phyloP scores from a whole-genome alignment of 2,329 filamentous ascomycete species.

The Penicillium sp. region DNA sequence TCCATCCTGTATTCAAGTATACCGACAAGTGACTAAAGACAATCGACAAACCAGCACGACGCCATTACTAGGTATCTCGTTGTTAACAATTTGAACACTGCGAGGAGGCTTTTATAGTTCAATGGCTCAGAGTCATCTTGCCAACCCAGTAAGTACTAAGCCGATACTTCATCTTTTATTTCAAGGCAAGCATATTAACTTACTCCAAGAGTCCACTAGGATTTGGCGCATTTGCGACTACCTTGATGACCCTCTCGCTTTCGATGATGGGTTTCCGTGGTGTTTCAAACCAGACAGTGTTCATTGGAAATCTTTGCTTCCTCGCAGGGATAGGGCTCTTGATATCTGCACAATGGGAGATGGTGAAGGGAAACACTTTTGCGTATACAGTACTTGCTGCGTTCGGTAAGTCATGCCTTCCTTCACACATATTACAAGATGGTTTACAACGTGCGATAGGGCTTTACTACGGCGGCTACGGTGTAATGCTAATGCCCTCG shows the following conservation, averaged over 20 bases:
- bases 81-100: not conserved
- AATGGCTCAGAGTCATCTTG: not conserved
- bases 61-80: not conserved
- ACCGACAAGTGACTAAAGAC: not conserved
- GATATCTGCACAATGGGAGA: constrained; percentile 13
- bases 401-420: not conserved
- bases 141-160: not conserved
- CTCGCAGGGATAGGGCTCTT: constrained; percentile 5
- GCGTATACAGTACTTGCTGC: constrained; percentile 9
- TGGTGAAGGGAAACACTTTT: constrained; percentile 11
- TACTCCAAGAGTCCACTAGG: not conserved
- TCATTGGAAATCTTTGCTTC: constrained; percentile 9
- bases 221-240: constrained; percentile 9
- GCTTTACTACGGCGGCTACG: constrained; percentile 8
- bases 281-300: constrained; percentile 3
- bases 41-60: not conserved
- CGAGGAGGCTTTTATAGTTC: not conserved
- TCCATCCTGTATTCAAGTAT: not conserved
- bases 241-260: constrained; percentile 5
- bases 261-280: constrained; percentile 6
- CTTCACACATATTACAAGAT: no score
- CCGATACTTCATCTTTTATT: not conserved
- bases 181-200: not conserved
- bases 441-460: not conserved
- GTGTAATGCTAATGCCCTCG: constrained; percentile 3